These are phyloP conservation scores for Galium porrigens DNA, from an alignment of 305 asterid species.

Conservation along the genomic window DNA sequence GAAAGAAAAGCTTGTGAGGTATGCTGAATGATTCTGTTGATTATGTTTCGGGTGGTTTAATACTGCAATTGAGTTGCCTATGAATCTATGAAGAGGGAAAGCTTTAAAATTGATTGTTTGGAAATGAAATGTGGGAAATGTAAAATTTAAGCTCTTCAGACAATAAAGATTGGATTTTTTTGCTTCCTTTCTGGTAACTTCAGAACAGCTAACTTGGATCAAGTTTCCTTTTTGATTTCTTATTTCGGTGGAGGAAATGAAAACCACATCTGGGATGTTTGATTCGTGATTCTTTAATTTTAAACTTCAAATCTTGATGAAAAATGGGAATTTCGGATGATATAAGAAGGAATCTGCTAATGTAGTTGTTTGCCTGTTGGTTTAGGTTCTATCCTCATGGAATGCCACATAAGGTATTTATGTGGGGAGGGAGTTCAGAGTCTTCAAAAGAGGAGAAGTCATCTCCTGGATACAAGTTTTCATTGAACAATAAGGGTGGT, in stretches of 20 bases:
- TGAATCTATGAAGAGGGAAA: background rate
- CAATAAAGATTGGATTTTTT: constrained; percentile 10
- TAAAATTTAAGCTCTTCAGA: background rate
- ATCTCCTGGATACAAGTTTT: constrained; percentile 26
- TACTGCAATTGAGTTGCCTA: background rate
- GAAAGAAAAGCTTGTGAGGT: constrained; percentile 23
- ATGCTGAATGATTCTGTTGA: background rate
- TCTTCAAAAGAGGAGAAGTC: constrained; percentile 30
- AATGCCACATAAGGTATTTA: constrained; percentile 33
- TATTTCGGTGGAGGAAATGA: background rate
- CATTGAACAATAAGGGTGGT: constrained; percentile 34
- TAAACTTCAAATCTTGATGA: background rate
- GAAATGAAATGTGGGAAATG: background rate
- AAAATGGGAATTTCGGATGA: background rate
- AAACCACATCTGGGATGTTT: background rate
- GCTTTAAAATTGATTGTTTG: background rate
- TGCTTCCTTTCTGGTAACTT: background rate
- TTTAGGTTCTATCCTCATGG: constrained; percentile 64
- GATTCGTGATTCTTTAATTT: background rate
- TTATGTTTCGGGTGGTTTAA: background rate
- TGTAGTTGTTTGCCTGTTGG: constrained; percentile 20
- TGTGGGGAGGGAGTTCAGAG: constrained; percentile 37
- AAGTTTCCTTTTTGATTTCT: background rate
- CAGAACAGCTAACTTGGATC: background rate
- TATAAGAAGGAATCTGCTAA: constrained; percentile 17